A percentile compares a stretch with the other conserved stretches of the same genome.
Evolutionary conservation across 805 yeast species (phyloP).

Genomic region (Pichia scutulata): DNA sequence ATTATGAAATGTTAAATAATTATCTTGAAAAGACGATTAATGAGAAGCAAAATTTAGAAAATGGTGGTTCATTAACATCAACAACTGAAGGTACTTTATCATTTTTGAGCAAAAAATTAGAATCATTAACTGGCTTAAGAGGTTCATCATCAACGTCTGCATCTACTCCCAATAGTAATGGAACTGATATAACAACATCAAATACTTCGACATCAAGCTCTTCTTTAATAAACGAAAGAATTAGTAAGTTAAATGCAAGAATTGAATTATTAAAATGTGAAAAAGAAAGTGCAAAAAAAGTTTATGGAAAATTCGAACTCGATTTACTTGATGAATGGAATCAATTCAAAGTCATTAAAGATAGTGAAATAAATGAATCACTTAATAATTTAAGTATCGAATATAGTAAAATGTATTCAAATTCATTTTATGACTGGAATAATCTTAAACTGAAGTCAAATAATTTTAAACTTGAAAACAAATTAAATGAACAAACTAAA

Average conservation of each 20-base stretch:
- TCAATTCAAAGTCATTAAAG: slow-evolving; percentile 73
- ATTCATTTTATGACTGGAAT: slow-evolving; percentile 65
- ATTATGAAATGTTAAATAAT: slow-evolving; percentile 77
- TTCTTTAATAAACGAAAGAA: slow-evolving; percentile 37
- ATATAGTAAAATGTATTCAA: slow-evolving; percentile 65
- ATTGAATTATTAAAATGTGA: slow-evolving; percentile 40
- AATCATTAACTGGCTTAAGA: slow-evolving; percentile 38
- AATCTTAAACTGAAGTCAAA: slow-evolving; percentile 20
- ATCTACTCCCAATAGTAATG: slow-evolving; percentile 33
- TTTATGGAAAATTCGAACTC: slow-evolving; percentile 39
- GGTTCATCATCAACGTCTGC: slow-evolving; percentile 15
- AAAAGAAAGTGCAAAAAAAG: slow-evolving; percentile 33
- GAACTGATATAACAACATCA: slow-evolving; percentile 39
- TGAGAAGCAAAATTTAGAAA: slow-evolving; percentile 42
- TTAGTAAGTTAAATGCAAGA: slow-evolving; percentile 32
- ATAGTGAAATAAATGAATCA: slow-evolving; percentile 65
- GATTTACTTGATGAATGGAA: slow-evolving; percentile 45
- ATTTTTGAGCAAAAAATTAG: slow-evolving; percentile 38
- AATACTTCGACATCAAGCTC: slow-evolving; percentile 25
- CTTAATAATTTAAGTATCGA: slow-evolving; percentile 67
- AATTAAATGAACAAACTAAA: slow-evolving; percentile 15
- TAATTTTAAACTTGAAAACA: slow-evolving; percentile 11
- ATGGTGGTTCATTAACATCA: slow-evolving; percentile 30
- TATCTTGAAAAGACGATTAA: slow-evolving; percentile 63
- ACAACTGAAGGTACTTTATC: slow-evolving; percentile 30